phyloP scores from a whole-genome alignment of 1,284 basidiomycete species.

The Ceratobasidium sp. region DNA sequence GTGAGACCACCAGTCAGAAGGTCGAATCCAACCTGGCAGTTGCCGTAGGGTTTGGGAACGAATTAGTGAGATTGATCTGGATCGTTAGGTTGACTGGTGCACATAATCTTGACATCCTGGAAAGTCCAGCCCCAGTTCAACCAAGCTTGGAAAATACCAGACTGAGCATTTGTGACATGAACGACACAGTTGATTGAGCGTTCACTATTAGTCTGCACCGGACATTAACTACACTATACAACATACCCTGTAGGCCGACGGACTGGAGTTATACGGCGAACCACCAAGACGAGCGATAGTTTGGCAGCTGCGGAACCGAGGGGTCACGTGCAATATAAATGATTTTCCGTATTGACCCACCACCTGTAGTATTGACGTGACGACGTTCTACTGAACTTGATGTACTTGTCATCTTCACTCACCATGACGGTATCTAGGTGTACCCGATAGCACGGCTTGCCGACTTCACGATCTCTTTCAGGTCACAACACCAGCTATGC shows the following conservation, averaged over 20 bases:
- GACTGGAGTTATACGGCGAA: constrained; percentile 48
- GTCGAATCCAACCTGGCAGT: constrained; percentile 58
- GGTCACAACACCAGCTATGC: too few species aligned
- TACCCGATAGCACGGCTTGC: too few species aligned
- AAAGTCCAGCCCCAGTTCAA: constrained; percentile 67
- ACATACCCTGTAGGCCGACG: constrained; percentile 49
- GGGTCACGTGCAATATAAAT: too few species aligned
- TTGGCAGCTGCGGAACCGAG: constrained; percentile 61
- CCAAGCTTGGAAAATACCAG: constrained; percentile 54
- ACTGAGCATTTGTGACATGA: constrained; percentile 64
- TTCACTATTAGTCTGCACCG: neutral
- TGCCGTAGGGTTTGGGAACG: neutral
- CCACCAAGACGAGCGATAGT: constrained; percentile 47
- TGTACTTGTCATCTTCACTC: too few species aligned
- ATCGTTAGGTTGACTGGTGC: too few species aligned
- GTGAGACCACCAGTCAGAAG: constrained; percentile 62
- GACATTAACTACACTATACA: neutral
- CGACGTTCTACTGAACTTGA: too few species aligned
- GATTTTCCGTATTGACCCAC: too few species aligned
- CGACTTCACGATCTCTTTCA: too few species aligned
- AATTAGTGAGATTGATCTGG: neutral
- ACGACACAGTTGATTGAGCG: neutral
- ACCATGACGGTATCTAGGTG: too few species aligned
- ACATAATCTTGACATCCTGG: constrained; percentile 69
- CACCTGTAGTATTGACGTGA: too few species aligned